Percentiles rank a stretch among this genome's conserved stretches.
phyloP scores from a whole-genome alignment of 2,329 filamentous ascomycete species.

The Aspergillus unguis region DNA sequence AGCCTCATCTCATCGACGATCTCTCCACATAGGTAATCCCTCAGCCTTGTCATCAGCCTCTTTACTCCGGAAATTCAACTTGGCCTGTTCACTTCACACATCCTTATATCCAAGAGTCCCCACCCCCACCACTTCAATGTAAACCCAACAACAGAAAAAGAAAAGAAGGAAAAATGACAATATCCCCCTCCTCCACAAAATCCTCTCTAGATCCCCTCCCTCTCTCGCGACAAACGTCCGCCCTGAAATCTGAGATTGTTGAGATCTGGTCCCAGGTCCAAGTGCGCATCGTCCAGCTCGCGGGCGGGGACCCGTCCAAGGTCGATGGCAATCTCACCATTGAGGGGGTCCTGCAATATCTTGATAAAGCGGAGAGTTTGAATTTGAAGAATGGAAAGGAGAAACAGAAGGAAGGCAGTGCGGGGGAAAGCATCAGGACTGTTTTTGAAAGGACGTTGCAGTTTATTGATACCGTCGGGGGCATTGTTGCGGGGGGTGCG shows the following conservation, averaged over 20 bases:
- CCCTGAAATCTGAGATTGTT: slow-evolving; percentile 14
- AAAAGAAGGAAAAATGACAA: slow-evolving; percentile 6
- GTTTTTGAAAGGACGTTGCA: slow-evolving; percentile 16
- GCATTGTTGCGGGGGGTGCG: slow-evolving; percentile 13
- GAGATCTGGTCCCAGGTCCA: slow-evolving; percentile 18
- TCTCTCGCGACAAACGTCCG: slow-evolving; percentile 6
- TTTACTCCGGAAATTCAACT: background rate
- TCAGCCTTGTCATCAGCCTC: background rate
- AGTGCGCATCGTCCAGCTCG: slow-evolving; percentile 16
- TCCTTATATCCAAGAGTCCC: background rate
- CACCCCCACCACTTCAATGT: background rate
- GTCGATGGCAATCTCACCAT: slow-evolving; percentile 11
- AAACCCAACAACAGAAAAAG: background rate
- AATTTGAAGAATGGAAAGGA: slow-evolving; percentile 4
- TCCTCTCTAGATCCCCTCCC: background rate
- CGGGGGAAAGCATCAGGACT: background rate
- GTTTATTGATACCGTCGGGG: slow-evolving; percentile 16
- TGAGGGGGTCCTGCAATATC: slow-evolving; percentile 10
- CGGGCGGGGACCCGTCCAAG: slow-evolving; percentile 10
- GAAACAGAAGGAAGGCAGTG: too few relatives aligned
- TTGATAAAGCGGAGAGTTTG: slow-evolving; percentile 12
- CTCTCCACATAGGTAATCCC: background rate
- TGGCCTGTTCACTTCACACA: background rate
- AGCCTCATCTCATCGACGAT: slow-evolving; percentile 3
- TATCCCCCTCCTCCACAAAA: slow-evolving; percentile 9